phyloP scores from a whole-genome alignment of 108 stramenopile genomes.

The Heterococcus sp. region DNA sequence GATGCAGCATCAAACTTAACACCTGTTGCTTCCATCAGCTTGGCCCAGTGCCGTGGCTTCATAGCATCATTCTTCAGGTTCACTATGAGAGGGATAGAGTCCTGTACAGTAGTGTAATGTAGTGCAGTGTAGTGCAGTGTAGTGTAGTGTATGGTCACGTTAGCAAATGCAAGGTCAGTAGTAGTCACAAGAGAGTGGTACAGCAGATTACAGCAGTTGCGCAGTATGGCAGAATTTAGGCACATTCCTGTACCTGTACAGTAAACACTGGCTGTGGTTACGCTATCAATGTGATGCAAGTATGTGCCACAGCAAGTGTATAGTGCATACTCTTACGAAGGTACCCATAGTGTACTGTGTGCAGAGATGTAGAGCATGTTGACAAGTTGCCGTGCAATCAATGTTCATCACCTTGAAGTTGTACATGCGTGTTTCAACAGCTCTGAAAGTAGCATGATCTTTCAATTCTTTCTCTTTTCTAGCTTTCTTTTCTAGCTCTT shows the following conservation, averaged over 20 bases:
- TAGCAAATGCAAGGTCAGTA: too few species aligned
- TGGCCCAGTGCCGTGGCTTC: conserved; percentile 67
- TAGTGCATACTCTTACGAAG: too few species aligned
- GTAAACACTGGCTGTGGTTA: conserved; percentile 38
- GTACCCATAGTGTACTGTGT: too few species aligned
- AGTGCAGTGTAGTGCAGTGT: too few species aligned
- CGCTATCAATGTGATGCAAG: too few species aligned
- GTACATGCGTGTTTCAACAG: conserved; percentile 49
- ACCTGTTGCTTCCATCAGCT: conserved; percentile 65
- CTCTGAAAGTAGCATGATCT: conserved; percentile 56
- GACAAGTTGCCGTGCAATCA: conserved; percentile 52
- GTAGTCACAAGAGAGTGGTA: too few species aligned
- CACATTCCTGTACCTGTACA: too few species aligned
- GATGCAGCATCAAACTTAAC: conserved; percentile 60
- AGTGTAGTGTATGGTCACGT: too few species aligned
- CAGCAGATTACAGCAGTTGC: too few species aligned
- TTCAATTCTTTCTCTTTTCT: conserved; percentile 59
- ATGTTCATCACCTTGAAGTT: conserved; percentile 56
- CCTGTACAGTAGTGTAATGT: too few species aligned
- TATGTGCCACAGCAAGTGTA: too few species aligned
- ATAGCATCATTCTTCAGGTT: conserved; percentile 73
- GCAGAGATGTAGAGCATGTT: conserved; percentile 50
- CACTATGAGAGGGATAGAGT: conserved; percentile 65
- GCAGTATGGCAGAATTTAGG: too few species aligned
- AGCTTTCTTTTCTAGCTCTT: conserved; percentile 54